A percentile compares a stretch with the other conserved stretches of the same genome.
Evolutionary conservation across 2,329 filamentous ascomycete genomes (phyloP).

Genomic region (Phoma sp.): DNA sequence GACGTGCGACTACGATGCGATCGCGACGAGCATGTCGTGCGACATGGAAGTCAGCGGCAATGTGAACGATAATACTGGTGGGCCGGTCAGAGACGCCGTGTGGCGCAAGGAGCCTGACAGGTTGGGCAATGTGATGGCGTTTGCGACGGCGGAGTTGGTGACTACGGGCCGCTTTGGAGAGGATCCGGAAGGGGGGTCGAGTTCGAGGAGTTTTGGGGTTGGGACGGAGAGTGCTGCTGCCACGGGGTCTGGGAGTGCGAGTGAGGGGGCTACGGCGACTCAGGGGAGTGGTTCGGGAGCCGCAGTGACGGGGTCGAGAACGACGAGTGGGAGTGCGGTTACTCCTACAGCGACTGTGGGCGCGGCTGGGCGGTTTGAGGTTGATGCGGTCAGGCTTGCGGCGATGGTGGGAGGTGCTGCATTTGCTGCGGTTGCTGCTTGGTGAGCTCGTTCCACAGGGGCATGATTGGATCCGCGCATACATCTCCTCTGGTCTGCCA

Average conservation of each 20-base stretch:
- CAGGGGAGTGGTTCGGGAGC: conserved; percentile 4
- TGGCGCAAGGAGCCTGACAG: neutral
- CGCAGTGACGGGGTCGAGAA: neutral
- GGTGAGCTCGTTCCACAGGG: neutral
- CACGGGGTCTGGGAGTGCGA: neutral
- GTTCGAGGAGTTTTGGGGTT: neutral
- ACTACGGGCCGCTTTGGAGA: neutral
- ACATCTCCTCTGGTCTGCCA: too few relatives aligned
- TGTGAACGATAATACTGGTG: conserved; percentile 6
- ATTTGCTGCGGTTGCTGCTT: conserved; percentile 3
- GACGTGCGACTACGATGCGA: conserved; percentile 1
- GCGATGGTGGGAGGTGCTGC: conserved; percentile 7
- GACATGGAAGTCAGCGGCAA: neutral
- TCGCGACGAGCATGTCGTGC: conserved; percentile 1
- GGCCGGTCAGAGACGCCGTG: neutral
- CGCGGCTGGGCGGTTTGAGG: neutral
- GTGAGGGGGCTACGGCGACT: neutral
- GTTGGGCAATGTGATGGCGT: conserved; percentile 4
- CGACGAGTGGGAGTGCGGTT: neutral
- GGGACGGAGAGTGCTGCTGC: neutral
- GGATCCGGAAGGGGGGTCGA: neutral
- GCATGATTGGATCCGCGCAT: too few relatives aligned
- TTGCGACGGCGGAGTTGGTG: conserved; percentile 5
- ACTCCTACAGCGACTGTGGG: neutral
- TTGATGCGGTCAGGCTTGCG: conserved; percentile 3